These are phyloP conservation scores for Fragaria vesca DNA, from an alignment of 306 rosid species.

Conservation along the genomic window DNA sequence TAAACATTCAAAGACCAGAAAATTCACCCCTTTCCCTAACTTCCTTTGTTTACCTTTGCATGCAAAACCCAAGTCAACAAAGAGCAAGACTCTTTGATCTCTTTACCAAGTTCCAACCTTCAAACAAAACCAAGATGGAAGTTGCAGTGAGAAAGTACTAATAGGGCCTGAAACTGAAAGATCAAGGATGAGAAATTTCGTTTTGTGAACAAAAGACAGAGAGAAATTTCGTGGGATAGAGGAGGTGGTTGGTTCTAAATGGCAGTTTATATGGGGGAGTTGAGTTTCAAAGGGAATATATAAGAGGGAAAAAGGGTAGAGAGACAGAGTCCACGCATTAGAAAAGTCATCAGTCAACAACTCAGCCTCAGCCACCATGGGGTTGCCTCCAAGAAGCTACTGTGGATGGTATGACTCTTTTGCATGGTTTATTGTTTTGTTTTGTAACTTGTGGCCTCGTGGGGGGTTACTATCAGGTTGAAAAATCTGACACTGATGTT, in stretches of 20 bases:
- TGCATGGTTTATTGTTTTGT: not conserved
- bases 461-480: not conserved
- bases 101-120: constrained; percentile 3
- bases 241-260: not conserved
- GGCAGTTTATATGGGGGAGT: not conserved
- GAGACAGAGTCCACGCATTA: not conserved
- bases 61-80: constrained; percentile 6
- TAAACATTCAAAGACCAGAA: not conserved
- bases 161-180: not conserved
- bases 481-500: not conserved
- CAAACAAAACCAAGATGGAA: constrained; percentile 16
- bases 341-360: constrained; percentile 19
- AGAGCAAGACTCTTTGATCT: not conserved
- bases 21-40: not conserved
- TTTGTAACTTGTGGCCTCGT: not conserved
- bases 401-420: not conserved
- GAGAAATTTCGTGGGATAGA: constrained; percentile 13
- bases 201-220: not conserved
- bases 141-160: not conserved
- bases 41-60: not conserved
- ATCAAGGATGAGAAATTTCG: constrained; percentile 16
- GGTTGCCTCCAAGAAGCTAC: not conserved
- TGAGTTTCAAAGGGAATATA: constrained; percentile 4
- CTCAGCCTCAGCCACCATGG: not conserved
- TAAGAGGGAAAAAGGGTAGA: not conserved